Evolutionary conservation across 106 monocot species (phyloP), one percentile per base, ranked within the genome.

Genomic region (Acorus calamus): DNA sequence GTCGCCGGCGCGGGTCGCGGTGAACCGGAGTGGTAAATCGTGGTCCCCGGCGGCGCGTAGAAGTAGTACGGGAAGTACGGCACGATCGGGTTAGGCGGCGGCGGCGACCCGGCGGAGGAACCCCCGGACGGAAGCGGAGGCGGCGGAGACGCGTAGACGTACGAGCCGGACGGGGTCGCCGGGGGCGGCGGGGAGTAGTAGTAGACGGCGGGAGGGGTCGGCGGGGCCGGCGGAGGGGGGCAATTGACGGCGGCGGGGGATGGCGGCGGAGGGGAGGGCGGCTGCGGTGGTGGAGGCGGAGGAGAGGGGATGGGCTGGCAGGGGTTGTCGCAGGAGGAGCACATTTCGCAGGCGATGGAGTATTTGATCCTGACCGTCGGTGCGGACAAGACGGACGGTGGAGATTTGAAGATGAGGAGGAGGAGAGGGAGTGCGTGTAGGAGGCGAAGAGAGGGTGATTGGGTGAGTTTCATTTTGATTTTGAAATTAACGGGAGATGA

Each of bases 21-120:
- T 28, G 28, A 28, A 28, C 28, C 48, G 48, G 50, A 11, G 44
- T 6, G 8, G 14, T 7, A 13, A 8, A 14, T 61, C 46, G 51
- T 12, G 7, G 66, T 45, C 6, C 57, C 44, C 2, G 65, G 73
- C 11, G 73, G 66, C 46, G 52, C 53, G 48, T 73, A 66, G 42
- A 47, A 73, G 57, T 59, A 66, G 11, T 65, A 73, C 4, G 73
- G 73, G 47, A 49, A 73, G 46, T 73, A 73, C 6, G 66, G 73
- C 11, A 73, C n/a, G 5, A 73, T 59, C 3, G 73, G 73, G 46
- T 65, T 73, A 9, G 72, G 72, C 11, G 72, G 72, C 49, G 72
- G 64, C 44, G 72, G 73, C 7, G 73, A 14, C 11, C 50, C 5
- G 61, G 60, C 51, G 61, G 10, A 55, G 2, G 11, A 44, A 4